A percentile compares a stretch with the other conserved stretches of the same genome.
phyloP scores from a whole-genome alignment of 1,284 basidiomycete genomes.

The Boletus smithii region DNA sequence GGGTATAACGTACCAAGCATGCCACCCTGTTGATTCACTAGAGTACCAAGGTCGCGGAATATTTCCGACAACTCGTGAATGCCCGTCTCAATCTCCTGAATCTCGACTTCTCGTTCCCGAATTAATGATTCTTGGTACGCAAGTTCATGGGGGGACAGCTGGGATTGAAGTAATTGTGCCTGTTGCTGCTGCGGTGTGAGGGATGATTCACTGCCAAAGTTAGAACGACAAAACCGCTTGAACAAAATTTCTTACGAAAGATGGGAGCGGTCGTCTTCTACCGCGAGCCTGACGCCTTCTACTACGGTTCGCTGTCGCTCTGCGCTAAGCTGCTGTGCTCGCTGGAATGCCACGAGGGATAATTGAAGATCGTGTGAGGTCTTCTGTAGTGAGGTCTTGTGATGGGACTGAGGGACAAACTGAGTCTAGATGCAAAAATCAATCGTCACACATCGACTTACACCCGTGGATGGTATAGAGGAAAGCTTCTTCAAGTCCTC shows the following conservation, averaged over 20 bases:
- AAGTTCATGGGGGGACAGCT: slow-evolving; percentile 85
- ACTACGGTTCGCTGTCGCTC: slow-evolving; percentile 85
- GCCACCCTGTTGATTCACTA: slow-evolving; percentile 92
- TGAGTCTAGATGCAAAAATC: slow-evolving; percentile 1
- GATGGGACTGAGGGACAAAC: slow-evolving; percentile 51
- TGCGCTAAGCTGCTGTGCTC: slow-evolving; percentile 85
- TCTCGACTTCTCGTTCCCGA: slow-evolving; percentile 92
- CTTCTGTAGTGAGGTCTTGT: slow-evolving; percentile 81
- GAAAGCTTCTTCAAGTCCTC: slow-evolving; percentile 89
- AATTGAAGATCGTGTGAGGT: slow-evolving; percentile 90
- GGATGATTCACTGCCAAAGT: slow-evolving; percentile 35
- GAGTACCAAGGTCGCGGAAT: slow-evolving; percentile 92
- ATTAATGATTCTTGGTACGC: slow-evolving; percentile 97
- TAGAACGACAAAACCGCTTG: slow-evolving; percentile 11
- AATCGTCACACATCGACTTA: slow-evolving; percentile 35
- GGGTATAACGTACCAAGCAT: slow-evolving; percentile 77
- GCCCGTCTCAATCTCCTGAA: slow-evolving; percentile 94
- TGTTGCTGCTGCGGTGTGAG: slow-evolving; percentile 57
- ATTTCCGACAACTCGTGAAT: slow-evolving; percentile 98
- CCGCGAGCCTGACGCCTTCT: slow-evolving; percentile 73
- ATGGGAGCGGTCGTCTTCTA: slow-evolving; percentile 59
- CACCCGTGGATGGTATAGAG: slow-evolving; percentile 60
- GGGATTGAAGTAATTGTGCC: slow-evolving; percentile 66
- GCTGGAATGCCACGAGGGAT: slow-evolving; percentile 88
- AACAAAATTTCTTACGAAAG: slow-evolving; percentile 27